Evolutionary conservation across 2,329 filamentous ascomycete species (phyloP).

Genomic region (Botrytis byssoidea): DNA sequence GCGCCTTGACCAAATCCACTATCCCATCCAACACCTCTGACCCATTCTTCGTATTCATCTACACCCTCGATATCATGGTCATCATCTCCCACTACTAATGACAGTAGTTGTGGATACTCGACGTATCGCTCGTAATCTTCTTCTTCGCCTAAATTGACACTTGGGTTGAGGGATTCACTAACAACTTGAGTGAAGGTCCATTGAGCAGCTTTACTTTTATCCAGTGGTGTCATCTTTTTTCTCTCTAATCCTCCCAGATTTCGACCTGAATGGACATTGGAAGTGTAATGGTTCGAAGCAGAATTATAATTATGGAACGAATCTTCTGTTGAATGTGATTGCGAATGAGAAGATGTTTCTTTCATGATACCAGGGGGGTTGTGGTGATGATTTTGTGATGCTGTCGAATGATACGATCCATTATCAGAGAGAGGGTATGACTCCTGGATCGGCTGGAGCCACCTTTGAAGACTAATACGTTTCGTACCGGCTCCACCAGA

Average conservation of each 20-base stretch:
- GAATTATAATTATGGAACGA: slow-evolving; percentile 14
- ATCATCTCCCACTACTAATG: slow-evolving; percentile 68
- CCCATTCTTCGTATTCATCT: slow-evolving; percentile 77
- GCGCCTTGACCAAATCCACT: slow-evolving; percentile 62
- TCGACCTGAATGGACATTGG: slow-evolving; percentile 34
- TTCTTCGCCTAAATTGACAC: slow-evolving; percentile 71
- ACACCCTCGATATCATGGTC: slow-evolving; percentile 58
- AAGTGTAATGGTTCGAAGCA: not conserved
- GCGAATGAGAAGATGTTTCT: slow-evolving; percentile 31
- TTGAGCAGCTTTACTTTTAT: slow-evolving; percentile 80
- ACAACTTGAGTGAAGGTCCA: slow-evolving; percentile 88
- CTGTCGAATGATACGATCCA: not conserved
- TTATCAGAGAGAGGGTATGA: slow-evolving; percentile 26
- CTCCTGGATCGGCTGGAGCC: slow-evolving; percentile 53
- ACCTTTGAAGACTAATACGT: slow-evolving; percentile 57
- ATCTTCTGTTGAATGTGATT: slow-evolving; percentile 18
- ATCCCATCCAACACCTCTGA: slow-evolving; percentile 50
- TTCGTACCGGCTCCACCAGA: slow-evolving; percentile 44
- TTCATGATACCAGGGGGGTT: slow-evolving; percentile 57
- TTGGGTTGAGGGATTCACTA: slow-evolving; percentile 79
- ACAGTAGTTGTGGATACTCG: slow-evolving; percentile 82
- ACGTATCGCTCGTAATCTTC: slow-evolving; percentile 89
- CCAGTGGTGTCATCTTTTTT: slow-evolving; percentile 58
- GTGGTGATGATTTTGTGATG: slow-evolving; percentile 12
- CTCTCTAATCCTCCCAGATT: slow-evolving; percentile 37